Percentiles rank a stretch among this genome's conserved stretches.
Conservation (phyloP, 345 rosid genomes). For the Populus deltoides region DNA sequence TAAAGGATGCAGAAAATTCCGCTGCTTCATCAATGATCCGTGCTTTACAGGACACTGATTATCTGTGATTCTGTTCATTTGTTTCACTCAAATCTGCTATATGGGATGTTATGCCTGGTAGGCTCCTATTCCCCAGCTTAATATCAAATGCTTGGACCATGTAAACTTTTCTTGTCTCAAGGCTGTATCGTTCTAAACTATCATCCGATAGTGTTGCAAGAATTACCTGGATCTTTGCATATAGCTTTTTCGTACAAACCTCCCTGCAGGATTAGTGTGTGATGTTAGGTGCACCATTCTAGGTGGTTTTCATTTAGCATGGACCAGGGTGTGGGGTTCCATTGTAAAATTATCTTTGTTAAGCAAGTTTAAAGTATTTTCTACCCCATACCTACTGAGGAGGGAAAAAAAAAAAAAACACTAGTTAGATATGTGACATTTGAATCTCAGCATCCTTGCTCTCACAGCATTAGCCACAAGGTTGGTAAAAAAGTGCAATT, state of each 20-base stretch:
- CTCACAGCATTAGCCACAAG: not conserved
- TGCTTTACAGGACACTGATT: slow-evolving; percentile 32
- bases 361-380: too few species aligned
- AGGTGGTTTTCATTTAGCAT: not conserved
- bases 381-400: too few species aligned
- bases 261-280: not conserved
- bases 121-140: not conserved
- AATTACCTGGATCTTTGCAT: not conserved
- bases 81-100: not conserved
- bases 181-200: not conserved
- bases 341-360: too few species aligned
- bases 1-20: slow-evolving; percentile 64
- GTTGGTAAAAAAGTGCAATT: not conserved
- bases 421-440: not conserved
- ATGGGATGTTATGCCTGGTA: not conserved
- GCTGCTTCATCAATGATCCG: slow-evolving; percentile 61
- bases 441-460: not conserved
- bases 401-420: not conserved
- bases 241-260: too few species aligned
- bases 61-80: slow-evolving; percentile 22
- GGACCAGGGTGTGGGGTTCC: not conserved
- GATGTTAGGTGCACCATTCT: not conserved
- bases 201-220: not conserved
- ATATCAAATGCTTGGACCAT: not conserved
- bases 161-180: not conserved